Evolutionary conservation across 495 filamentous ascomycete genomes (phyloP), one percentile per base, ranked within the genome.

Genomic region (Pyrenopolyporus hunteri): DNA sequence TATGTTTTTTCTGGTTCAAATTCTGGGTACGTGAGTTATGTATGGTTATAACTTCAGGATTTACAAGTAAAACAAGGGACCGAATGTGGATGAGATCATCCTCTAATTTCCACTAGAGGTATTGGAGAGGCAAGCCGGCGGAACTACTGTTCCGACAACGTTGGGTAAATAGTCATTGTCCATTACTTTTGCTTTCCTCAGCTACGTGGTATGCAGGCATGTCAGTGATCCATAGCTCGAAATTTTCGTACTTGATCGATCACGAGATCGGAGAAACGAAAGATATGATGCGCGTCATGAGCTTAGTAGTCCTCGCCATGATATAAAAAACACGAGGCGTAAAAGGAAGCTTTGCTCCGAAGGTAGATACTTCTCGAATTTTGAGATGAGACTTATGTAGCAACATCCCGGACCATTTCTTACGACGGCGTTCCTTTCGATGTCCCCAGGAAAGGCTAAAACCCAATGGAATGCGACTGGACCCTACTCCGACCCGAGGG

Each of bases 1-100:
- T 33, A 48, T 45, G 13, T 52, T 3, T 44, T 20, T n/a, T n/a
- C 26, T 47, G 44, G 14, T 36, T 32, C 10, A 9, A 43, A 47
- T 22, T 44, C 17, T 13, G 20, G 46, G 13, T 53, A 51, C 7
- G 16, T 20, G 37, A 10, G 9, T 1, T 10, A 58, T 17, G 29
- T 33, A 39, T 29, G 26, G 19, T 28, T 37, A 28, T 26, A 22
- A 16, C 14, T 17, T 3, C n/a, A 19, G 35, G 13, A 36, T 48
- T 46, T 47, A 44, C 44, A 51, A 44, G 45, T 33, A 22, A 59
- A 16, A 55, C 14, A 31, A 55, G 35, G 32, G 39, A 46, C 48
- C 4, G 19, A 19, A 46, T 13, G 29, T 8, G 7, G 31, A 59
- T 65, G 56, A 65, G 62, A 60, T 65, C 62, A 65, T 59, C 25